Base-by-base conservation (phyloP, 495 filamentous ascomycete genomes). In the Talaromyces borbonicus region DNA sequence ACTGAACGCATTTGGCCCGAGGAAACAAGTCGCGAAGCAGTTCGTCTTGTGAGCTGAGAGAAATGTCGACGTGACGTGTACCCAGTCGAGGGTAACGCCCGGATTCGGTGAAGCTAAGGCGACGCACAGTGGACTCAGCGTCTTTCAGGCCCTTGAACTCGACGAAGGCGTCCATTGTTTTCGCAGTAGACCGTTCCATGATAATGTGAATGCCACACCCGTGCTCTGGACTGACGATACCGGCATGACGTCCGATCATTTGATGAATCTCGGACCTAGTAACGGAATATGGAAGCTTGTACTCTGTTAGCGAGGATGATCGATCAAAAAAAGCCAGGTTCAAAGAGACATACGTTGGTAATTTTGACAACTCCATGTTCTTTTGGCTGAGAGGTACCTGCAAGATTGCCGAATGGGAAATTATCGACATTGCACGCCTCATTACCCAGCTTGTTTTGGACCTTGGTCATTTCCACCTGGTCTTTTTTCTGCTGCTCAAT, bases 141-240 rank as follows among this genome's bases (percentile, higher is more conserved):
- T 81, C 79, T 0, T 62, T 48, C 0, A 63, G 46, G 5, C 66
- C 73, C 24, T 63, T 44, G 38, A 89, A 80, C 54, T 92, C 86
- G 24, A 85, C 77, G 50, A 68, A 92, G 47, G 75, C 81, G 42
- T 89, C 83, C 60, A 81, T 77, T 0, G 86, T 90, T 71, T 90
- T 90, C 38, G 75, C 74, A 1, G 82, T 85, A 0, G 77, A 67
- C 6, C 84, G 80, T 41, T 90, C 86, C 83, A 92, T 87, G 51
- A 88, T 84, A 49, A 92, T 87, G 52, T 92, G 86, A 8, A 90
- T 63, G 0, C 83, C 70, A 42, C 78, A 79, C 5, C 80, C 69
- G 1, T 60, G 52, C 36, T 78, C 74, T 33, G 68, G 65, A 25
- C 54, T 46, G 29, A 83, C 60, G 29, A 85, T 62, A 12, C 67